A percentile compares a stretch with the other conserved stretches of the same genome.
These are phyloP conservation scores for Inga leiocalycina DNA, from an alignment of 306 rosid genomes.

Conservation along the genomic window DNA sequence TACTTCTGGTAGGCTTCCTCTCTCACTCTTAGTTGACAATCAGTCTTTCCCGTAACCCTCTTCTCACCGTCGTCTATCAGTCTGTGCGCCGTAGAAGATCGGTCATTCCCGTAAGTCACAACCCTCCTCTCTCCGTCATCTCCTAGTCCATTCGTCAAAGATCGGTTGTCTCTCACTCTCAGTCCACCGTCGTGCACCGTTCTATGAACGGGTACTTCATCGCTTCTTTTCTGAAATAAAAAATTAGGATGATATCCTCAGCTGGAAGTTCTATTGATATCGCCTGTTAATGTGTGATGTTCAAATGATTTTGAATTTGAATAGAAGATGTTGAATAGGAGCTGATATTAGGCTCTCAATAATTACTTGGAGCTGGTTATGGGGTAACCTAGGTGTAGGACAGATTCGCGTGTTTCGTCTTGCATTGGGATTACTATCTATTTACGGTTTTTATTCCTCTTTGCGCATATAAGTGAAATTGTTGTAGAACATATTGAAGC, in stretches of 20 bases:
- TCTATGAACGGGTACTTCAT: conserved; percentile 69
- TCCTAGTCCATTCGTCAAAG: no score
- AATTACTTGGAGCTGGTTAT: conserved; percentile 19
- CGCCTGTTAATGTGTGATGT: neutral
- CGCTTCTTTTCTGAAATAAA: neutral
- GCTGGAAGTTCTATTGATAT: neutral
- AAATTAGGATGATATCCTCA: neutral
- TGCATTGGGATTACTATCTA: neutral
- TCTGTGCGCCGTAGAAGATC: no score
- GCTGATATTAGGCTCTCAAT: neutral
- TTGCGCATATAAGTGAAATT: no score
- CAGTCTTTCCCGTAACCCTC: no score
- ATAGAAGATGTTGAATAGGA: neutral
- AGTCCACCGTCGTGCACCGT: conserved; percentile 73
- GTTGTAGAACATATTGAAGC: no score
- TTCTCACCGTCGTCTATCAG: no score
- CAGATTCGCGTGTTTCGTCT: no score
- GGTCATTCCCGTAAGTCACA: no score
- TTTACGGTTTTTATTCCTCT: no score
- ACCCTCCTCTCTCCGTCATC: no score
- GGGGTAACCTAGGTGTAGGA: neutral
- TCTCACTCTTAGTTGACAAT: no score
- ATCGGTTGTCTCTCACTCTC: conserved; percentile 24
- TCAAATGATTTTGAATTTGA: neutral
- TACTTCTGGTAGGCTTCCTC: no score